Percentiles rank a stretch among this genome's conserved stretches.
Evolutionary conservation across 2,329 filamentous ascomycete genomes (phyloP).

Genomic region (Colletotrichum sp.): DNA sequence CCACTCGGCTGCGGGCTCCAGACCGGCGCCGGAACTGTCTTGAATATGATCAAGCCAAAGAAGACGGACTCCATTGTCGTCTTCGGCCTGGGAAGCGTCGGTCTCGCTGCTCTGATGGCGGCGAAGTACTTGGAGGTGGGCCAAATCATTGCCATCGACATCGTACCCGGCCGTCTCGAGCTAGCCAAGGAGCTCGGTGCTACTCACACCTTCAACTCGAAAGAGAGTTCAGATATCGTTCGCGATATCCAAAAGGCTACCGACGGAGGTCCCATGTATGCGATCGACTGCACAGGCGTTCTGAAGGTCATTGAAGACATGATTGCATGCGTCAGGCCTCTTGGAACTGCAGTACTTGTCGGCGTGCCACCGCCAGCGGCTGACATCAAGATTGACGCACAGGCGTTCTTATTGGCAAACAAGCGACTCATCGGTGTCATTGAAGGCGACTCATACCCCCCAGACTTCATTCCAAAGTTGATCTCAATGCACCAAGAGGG

Average conservation of each 20-base stretch:
- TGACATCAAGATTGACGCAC: conserved; percentile 7
- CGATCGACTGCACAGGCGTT: conserved; percentile 98
- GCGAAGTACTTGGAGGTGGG: conserved; percentile 82
- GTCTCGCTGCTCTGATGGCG: conserved; percentile 89
- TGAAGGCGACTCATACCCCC: conserved; percentile 1
- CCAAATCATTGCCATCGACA: conserved; percentile 75
- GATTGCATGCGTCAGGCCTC: neutral
- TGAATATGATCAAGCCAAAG: conserved; percentile 91
- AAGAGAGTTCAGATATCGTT: conserved; percentile 77
- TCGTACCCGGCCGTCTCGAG: conserved; percentile 88
- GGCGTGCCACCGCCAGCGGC: conserved; percentile 7
- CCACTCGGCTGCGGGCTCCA: conserved; percentile 98
- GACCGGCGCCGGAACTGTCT: conserved; percentile 94
- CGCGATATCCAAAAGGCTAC: conserved; percentile 96
- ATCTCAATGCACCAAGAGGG: conserved; percentile 12
- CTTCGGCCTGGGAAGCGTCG: conserved; percentile 96
- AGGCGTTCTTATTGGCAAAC: conserved; percentile 3
- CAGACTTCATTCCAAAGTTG: conserved; percentile 1
- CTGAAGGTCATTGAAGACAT: conserved; percentile 75
- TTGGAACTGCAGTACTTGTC: neutral
- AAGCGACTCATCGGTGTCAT: conserved; percentile 1
- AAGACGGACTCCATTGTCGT: conserved; percentile 88
- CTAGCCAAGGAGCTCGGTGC: conserved; percentile 95
- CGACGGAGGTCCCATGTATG: conserved; percentile 97
- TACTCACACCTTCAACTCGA: conserved; percentile 95